Evolutionary conservation across 2,329 filamentous ascomycete species (phyloP), one percentile per base, ranked within the genome.

Genomic region (Xylaria sp.): DNA sequence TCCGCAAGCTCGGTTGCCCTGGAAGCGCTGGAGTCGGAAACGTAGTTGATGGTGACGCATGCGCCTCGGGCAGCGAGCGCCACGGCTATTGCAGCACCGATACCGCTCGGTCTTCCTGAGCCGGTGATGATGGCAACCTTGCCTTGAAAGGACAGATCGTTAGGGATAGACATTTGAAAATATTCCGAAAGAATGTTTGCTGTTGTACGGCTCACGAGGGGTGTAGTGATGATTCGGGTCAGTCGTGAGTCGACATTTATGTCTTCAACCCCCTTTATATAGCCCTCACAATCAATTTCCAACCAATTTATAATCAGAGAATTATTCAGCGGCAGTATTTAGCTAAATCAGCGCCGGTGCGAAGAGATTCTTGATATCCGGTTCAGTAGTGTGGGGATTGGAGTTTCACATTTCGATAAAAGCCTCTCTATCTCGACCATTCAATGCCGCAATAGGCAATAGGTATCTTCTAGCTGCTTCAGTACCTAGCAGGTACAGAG

Each of bases 111-210:
- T 4, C 79, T 78, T 23, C 81, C 81, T 15, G 82, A 83, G 40
- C 82, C 83, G 0, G 83, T 84, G 13, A 84, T 74, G 38, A 85
- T 82, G 66, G 82, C 83, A 1, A 80, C 73, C 68, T 84, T 83
- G 64, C 53, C 61, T 54, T 65, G 15, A 17, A 65, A 49, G n/a
- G 63, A 65, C 9, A 65, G 44, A 46, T 65, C 56, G 54, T 65
- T 49, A 40, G 61, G 15, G 56, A 33, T 26, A 44, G 74, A 15
- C 77, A 79, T 79, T 44, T 54, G 56, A 38, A 57, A 51, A 48
- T 65, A 48, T 56, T 66, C 42, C 57, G 49, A 62, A 59, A 54
- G 42, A 56, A 63, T 1, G 28, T 56, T 66, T 66, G 48, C 44
- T 66, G 23, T 59, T 66, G 46, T 63, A 56, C 49, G 38, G 63